Evolutionary conservation across 228 moss, liverwort and hornwort species (phyloP).

Genomic region (Sphagnum magellanicum): DNA sequence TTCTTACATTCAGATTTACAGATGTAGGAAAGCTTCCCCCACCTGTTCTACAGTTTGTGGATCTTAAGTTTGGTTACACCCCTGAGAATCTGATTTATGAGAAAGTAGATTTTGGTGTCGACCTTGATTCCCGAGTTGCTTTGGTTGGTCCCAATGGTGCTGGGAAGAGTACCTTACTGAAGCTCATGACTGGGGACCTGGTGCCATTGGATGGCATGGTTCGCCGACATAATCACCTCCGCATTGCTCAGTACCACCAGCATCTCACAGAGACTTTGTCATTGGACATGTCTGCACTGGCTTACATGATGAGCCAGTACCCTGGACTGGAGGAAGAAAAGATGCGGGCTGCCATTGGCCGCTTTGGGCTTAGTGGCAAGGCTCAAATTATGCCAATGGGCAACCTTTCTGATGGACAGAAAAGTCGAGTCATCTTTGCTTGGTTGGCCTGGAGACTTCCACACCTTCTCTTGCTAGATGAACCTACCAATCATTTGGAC

Average conservation of each 20-base stretch:
- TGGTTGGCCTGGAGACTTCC: constrained; percentile 91
- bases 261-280: constrained; percentile 69
- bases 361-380: constrained; percentile 77
- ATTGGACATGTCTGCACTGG: constrained; percentile 64
- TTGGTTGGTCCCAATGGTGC: constrained; percentile 95
- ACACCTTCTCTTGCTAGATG: constrained; percentile 68
- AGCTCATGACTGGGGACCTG: constrained; percentile 90
- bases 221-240: constrained; percentile 92
- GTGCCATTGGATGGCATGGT: constrained; percentile 94
- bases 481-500: constrained; percentile 91
- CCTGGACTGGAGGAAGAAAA: constrained; percentile 90
- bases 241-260: constrained; percentile 96
- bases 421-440: constrained; percentile 81
- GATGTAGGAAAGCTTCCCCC: constrained; percentile 96
- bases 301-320: constrained; percentile 84
- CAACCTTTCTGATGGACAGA: constrained; percentile 83
- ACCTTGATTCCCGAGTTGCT: constrained; percentile 90
- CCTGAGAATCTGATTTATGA: constrained; percentile 63
- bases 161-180: constrained; percentile 87
- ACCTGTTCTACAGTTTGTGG: constrained; percentile 94
- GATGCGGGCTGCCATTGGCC: constrained; percentile 90
- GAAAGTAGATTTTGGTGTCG: constrained; percentile 89
- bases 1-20: constrained; percentile 87
- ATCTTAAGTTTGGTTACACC: constrained; percentile 74
- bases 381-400: constrained; percentile 93